Base-by-base conservation (phyloP, 345 rosid species). In the Gossypium longicalyx region DNA sequence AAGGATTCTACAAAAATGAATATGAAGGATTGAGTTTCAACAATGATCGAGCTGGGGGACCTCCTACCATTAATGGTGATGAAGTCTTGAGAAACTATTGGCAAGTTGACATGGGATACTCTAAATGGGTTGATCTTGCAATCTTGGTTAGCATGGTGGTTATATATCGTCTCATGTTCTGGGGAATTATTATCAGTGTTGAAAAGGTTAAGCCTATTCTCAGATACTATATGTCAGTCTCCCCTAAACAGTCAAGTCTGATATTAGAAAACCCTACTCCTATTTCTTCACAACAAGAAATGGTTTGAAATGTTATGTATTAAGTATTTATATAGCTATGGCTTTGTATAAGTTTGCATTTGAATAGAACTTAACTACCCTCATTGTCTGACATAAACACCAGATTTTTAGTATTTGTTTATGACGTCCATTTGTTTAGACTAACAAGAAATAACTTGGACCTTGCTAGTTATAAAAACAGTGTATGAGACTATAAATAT, bases 71-170 rank as follows among this genome's bases (percentile, higher is more conserved):
- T 49, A 66, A 8, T 3, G 87, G 84, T 3, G 72, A 84, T 4
- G 83, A 81, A 43, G 58, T 84, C 15, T 65, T 84, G 78, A 69
- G 71, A 58, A 72, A 15, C 2, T 2, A 44, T 29, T 82, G 83
- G 85, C 75, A 84, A 22, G 78, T 80, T 22, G 82, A 83, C 23
- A 75, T 77, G 79, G 82, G 74, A 3, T 65, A 73, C 63, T 78
- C 82, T 38, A 83, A 82, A 38, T 83, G 85, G 85, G 34, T 77
- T 60, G 85, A 83, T 54, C 51, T 80, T 47, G 67, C 47, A 7
- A 63, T 83, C 25, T 62, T 83, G 70, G 41, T 75, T 1, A 81
- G 73, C 4, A 83, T 83, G 85, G 67, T 80, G 15, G 60, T 72
- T 48, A 0, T 80, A 20, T 83, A 77, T 22, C 70, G 85, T 0